Base-by-base conservation (phyloP, 768 basidiomycete species). In the Xerocomellus amylosporus region DNA sequence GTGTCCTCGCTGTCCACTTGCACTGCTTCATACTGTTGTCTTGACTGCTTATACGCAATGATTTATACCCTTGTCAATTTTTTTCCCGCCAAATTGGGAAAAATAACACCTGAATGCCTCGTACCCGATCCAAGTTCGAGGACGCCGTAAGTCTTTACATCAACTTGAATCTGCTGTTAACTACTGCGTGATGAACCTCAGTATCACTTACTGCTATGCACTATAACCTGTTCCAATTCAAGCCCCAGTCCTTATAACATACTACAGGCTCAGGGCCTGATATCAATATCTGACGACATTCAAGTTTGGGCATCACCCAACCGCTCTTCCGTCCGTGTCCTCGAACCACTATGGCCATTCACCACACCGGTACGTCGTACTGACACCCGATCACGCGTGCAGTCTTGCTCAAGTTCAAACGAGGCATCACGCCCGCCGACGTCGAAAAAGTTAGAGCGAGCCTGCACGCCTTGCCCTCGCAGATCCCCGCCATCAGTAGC, bases 391-490 rank as follows among this genome's bases (percentile, higher is more conserved):
- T 8, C 14, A 5, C 33, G 33, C 33, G 33, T 34, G 28, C 28
- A 28, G 68, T 70, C 37, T 28, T 68, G 34, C 50, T 47, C 49
- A 68, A 60, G 37, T 68, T 54, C 56, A 70, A 61, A 45, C 58
- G 39, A 19, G 62, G 60, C 26, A 31, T 44, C 6, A 22, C 55
- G 0, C 53, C 51, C 4, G 49, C 46, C 14, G 63, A 58, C 19
- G 46, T 17, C 3, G 38, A 52, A 26, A 53, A 54, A 4, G 12
- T 61, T 38, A 55, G 37, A 28, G 15, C 19, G 24, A 26, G 33
- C 22, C 24, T 62, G 8, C 45, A 17, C 24, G 43, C 36, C 3
- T 33, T 68, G 36, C 60, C 58, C n/a, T 58, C 57, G 0, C 41
- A 39, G 56, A 57, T 67, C 41, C 66, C 66, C 3, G 41, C 53